Conservation (phyloP, 139 green algal genomes). For the Coccomyxa sp. region DNA sequence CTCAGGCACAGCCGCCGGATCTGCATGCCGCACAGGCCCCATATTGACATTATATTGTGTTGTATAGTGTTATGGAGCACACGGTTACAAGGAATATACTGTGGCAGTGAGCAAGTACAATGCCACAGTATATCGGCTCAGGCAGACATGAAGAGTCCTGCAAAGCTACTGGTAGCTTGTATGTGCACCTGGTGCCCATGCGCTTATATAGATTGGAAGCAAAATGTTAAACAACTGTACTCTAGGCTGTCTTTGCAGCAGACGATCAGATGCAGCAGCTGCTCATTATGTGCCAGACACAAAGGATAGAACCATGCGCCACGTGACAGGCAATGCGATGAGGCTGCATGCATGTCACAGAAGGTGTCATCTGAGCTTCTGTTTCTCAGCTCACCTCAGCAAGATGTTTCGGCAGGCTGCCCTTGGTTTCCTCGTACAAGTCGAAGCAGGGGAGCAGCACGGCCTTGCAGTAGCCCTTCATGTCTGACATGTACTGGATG, state of each 20-base stretch:
- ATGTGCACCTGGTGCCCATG: too few species aligned
- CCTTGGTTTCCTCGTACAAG: neutral
- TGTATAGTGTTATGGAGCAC: too few species aligned
- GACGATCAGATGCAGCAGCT: too few species aligned
- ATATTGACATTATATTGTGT: too few species aligned
- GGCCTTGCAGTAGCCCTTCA: neutral
- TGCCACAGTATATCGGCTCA: neutral
- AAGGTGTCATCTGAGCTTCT: neutral
- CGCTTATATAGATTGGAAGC: too few species aligned
- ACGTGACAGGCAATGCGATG: neutral
- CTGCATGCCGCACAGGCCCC: neutral
- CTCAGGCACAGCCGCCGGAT: neutral
- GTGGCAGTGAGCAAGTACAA: neutral
- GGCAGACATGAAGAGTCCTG: too few species aligned
- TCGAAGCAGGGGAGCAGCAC: neutral
- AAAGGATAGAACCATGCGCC: too few species aligned
- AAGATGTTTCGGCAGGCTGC: neutral
- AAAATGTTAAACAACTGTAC: too few species aligned
- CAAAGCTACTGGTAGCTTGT: too few species aligned
- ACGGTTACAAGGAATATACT: too few species aligned
- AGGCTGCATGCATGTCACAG: neutral
- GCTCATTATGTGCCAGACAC: too few species aligned
- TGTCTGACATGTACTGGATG: neutral
- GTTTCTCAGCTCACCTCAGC: neutral
- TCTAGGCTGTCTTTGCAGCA: too few species aligned